Evolutionary conservation across 1,284 basidiomycete species (phyloP).

Genomic region (Meripilus lineatus): DNA sequence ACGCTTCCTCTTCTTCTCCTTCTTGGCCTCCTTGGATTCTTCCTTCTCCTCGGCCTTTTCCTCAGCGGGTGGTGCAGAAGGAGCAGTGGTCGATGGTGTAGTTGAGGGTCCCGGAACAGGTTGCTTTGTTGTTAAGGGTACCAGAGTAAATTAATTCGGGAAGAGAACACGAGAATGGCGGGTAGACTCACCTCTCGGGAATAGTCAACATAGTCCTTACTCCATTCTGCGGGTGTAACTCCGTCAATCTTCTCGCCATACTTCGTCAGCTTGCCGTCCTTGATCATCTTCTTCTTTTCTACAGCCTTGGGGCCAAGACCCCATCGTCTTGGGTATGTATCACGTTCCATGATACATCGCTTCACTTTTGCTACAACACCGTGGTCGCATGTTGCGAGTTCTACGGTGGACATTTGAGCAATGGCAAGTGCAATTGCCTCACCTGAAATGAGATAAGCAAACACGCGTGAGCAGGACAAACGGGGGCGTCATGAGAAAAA

Average conservation of each 20-base stretch:
- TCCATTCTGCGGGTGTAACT: constrained; percentile 90
- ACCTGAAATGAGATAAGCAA: constrained; percentile 35
- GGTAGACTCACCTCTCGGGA: constrained; percentile 50
- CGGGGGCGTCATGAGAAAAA: background rate
- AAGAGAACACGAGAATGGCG: constrained; percentile 7
- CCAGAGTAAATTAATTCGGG: constrained; percentile 1
- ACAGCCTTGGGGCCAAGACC: constrained; percentile 94
- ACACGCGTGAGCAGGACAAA: background rate
- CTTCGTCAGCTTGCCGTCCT: constrained; percentile 95
- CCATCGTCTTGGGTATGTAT: constrained; percentile 98
- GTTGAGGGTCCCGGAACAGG: constrained; percentile 37
- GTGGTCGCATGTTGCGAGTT: constrained; percentile 97
- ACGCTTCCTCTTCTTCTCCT: constrained; percentile 74
- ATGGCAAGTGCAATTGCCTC: constrained; percentile 97
- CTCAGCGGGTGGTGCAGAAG: constrained; percentile 18
- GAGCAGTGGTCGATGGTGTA: constrained; percentile 20
- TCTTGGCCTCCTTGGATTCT: constrained; percentile 25
- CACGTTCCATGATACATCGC: constrained; percentile 99
- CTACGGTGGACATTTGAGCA: constrained; percentile 99
- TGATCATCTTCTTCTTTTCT: constrained; percentile 98
- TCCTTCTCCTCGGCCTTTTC: constrained; percentile 37
- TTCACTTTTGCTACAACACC: constrained; percentile 99
- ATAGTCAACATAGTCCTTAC: constrained; percentile 92
- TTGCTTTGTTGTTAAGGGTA: constrained; percentile 28
- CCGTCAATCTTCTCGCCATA: constrained; percentile 92